Evolutionary conservation across 306 rosid genomes (phyloP), one percentile per base, ranked within the genome.

Genomic region (Vigna reflexopilosa): DNA sequence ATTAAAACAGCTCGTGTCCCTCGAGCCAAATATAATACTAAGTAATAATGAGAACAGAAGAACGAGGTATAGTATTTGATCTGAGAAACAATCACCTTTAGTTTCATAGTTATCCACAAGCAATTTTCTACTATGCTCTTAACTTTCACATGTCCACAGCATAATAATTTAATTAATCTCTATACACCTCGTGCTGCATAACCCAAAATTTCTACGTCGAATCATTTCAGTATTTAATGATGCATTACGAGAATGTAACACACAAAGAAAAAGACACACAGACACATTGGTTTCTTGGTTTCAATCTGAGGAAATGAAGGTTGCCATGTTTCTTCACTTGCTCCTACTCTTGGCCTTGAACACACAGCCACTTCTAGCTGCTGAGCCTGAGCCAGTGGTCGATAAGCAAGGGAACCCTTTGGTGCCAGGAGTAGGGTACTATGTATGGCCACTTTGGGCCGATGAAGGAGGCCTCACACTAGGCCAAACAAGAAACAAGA

Each of bases 371-470:
- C 13, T 78, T 0, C 54, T 45, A 15, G 76, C 63, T 44, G 69
- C 75, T 0, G 69, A 51, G 15, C 81, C 81, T 0, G 85, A 82
- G 8, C 19, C 82, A 63, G 82, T 82, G 17, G 85, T 82, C 0
- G 85, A 82, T 9, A 82, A 82, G 34, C 82, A 82, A 54, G 74
- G 69, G 0, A 24, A 82, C 1, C 74, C 78, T 9, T 45, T 82
- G 2, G 1, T 11, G 20, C 62, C 51, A 42, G 74, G 78, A 1
- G 82, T 42, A 5, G 78, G 85, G 1, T 82, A 82, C 75, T 82
- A 82, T 1, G 82, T 76, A 2, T 82, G 72, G 52, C 85, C 85
- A 20, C 82, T 82, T 0, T 82, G 85, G 85, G 78, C 62, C 0
- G 81, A 82, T 56, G 12, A 76, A 2, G 85, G 85, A 6, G 85